phyloP scores from a whole-genome alignment of 176 grass and related monocot species.

The Cenchrus purpureus region DNA sequence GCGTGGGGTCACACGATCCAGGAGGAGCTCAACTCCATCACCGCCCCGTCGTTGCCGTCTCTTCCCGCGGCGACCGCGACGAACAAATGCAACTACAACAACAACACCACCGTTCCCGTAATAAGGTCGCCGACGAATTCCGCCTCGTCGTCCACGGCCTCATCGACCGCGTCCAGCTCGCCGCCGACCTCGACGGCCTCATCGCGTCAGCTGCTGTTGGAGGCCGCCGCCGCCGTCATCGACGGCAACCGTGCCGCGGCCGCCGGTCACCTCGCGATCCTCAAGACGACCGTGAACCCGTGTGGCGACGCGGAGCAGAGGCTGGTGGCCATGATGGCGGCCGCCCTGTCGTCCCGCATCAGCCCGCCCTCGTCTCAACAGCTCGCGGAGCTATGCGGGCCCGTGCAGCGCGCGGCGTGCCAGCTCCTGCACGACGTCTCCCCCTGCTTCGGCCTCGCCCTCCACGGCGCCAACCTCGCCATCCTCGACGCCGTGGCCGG shows the following conservation, averaged over 20 bases:
- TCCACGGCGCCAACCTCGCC: constrained; percentile 65
- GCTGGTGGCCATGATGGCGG: constrained; percentile 70
- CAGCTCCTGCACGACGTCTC: constrained; percentile 63
- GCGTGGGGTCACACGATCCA: constrained; percentile 66
- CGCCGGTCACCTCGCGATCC: constrained; percentile 37
- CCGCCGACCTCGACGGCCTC: constrained; percentile 47
- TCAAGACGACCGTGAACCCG: constrained; percentile 41
- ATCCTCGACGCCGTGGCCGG: constrained; percentile 60
- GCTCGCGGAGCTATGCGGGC: constrained; percentile 39
- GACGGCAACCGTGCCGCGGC: constrained; percentile 59
- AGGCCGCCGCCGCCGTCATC: constrained; percentile 47
- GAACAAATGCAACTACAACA: background rate
- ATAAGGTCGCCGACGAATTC: constrained; percentile 60
- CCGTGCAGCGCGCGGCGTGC: constrained; percentile 47
- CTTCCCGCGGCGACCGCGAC: background rate
- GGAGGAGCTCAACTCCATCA: constrained; percentile 41
- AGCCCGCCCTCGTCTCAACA: constrained; percentile 10
- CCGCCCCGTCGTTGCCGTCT: background rate
- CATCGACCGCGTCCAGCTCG: constrained; percentile 67
- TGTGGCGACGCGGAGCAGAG: constrained; percentile 69
- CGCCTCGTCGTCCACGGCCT: constrained; percentile 61
- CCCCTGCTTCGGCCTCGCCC: constrained; percentile 67
- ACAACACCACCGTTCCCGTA: constrained; percentile 8
- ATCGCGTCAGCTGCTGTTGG: constrained; percentile 60
- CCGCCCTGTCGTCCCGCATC: constrained; percentile 50